Evolutionary conservation across 345 rosid genomes (phyloP), one percentile per base, ranked within the genome.

Genomic region (Syzygium aqueum): DNA sequence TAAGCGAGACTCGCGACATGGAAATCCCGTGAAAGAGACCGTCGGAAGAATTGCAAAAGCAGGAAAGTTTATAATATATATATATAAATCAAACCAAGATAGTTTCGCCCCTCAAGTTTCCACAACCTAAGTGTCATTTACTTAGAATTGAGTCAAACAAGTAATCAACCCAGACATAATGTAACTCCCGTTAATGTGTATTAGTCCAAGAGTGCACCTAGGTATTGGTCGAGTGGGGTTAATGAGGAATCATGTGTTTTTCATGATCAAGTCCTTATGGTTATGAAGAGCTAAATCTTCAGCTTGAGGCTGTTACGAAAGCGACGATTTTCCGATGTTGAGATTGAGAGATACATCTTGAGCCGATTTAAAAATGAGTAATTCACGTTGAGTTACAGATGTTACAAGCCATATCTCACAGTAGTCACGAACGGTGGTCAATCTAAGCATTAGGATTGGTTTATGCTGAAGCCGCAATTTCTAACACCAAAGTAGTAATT

Each of bases 1-100:
- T 33, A 67, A 33, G 25, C 6, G 7, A 0, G 43, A 30, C 78
- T 19, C 1, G 2, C 3, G 0, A 33, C 6, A 17, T 0, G 49
- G 13, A 33, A 73, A 8, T 17, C 49, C 49, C 46, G 9, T 1
- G 1, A 73, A 73, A 73, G 80, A 46, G 80, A 33, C 25, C 10
- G 40, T 19, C 19, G 2, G 80, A 17, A 73, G 43, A 73, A 19
- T 9, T 73, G 80, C 46, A 19, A 2, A 33, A 33, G 80, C 19
- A 9, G 46, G 12, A 10, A 43, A 27, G 49, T 73, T 21, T 2
- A 12, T 4, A 9, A 19, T 43, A 37, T 1, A 11, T 1, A 11
- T 8, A 1, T 8, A 37, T 1, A 19, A 73, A 11, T 73, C 49
- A 27, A 37, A 22, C 82, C 22, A 2, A 73, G 49, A 73, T 4